Base-by-base conservation (phyloP, 148 eudicot species). In the Spergularia marina region DNA sequence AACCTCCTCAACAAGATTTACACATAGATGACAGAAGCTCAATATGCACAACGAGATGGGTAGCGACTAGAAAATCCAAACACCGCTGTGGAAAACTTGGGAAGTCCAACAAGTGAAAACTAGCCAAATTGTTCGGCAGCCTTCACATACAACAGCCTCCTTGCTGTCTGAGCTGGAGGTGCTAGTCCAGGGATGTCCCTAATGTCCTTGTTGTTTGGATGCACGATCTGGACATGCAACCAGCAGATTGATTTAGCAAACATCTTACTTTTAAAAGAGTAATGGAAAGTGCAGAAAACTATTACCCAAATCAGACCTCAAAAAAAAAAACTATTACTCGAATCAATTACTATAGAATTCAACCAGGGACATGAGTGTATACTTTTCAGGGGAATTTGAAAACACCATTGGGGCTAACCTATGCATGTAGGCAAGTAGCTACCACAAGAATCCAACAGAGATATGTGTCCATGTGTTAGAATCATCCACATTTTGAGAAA, bases 131-230 rank as follows among this genome's bases (percentile, higher is more conserved):
- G 77, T 66, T 77, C 41, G 53, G 80, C 78, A 69, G 81, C 59
- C 74, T 75, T 83, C 61, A 80, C 81, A 78, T 84, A 86, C 79
- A 94, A 76, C 39, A 94, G 83, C 78, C 95, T 91, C 80, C 97
- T 86, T 6, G 88, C 16, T 6, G 93, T 75, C 23, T 92, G 91
- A n/a, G 93, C 98, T 15, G 98, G 98, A 70, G 98, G 98, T 60
- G 95, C 98, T 83, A 94, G 76, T 74, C 98, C 98, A 1, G 98
- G 98, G 73, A 94, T 90, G 82, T 94, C 98, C 82, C 84, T 84
- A 51, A 94, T 94, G 81, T 83, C 78, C 85, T 89, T 91, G 85
- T 94, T 94, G 86, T 83, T 76, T 60, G 98, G 98, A 74, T 94
- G 74, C 84, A 91, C 93, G 82, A 91, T 89, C 98, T 94, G 71